Percentiles rank a stretch among this genome's conserved stretches.
phyloP scores from a whole-genome alignment of 176 grass and related monocot genomes.

The Bromus sterilis region DNA sequence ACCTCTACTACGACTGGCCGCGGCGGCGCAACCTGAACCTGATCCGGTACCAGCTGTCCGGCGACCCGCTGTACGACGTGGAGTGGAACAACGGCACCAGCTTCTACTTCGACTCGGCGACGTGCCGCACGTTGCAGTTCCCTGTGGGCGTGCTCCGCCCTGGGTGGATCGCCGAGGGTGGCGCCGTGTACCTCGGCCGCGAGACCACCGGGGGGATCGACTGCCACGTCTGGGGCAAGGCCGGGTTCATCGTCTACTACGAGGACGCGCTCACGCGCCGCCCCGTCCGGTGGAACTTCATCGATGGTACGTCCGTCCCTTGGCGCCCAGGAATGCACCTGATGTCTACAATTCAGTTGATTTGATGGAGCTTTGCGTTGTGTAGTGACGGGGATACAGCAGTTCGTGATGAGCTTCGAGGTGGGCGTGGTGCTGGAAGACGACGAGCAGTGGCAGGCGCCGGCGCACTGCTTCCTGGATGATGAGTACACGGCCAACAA shows the following conservation, averaged over 20 bases:
- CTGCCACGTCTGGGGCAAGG: slow-evolving; percentile 71
- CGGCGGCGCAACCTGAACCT: slow-evolving; percentile 69
- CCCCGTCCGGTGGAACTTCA: slow-evolving; percentile 70
- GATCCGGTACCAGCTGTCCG: slow-evolving; percentile 42
- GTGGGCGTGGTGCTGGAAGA: slow-evolving; percentile 40
- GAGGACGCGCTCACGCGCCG: slow-evolving; percentile 50
- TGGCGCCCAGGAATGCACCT: too few species aligned
- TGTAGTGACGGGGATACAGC: slow-evolving; percentile 40
- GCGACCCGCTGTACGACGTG: slow-evolving; percentile 54
- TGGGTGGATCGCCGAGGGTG: slow-evolving; percentile 50
- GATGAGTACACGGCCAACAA: background rate
- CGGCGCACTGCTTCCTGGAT: slow-evolving; percentile 33
- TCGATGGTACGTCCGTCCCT: slow-evolving; percentile 26
- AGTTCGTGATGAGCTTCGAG: slow-evolving; percentile 61
- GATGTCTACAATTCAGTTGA: background rate
- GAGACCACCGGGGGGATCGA: slow-evolving; percentile 36
- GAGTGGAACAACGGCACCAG: slow-evolving; percentile 83
- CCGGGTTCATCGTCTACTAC: slow-evolving; percentile 57
- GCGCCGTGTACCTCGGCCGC: slow-evolving; percentile 43
- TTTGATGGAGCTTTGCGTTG: background rate
- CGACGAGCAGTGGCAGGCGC: slow-evolving; percentile 57
- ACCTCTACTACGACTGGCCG: slow-evolving; percentile 80
- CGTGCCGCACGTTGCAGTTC: slow-evolving; percentile 53
- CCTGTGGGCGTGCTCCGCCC: slow-evolving; percentile 66
- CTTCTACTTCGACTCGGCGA: slow-evolving; percentile 53